phyloP scores from a whole-genome alignment of 2,329 filamentous ascomycete species.

The Alternaria longipes region DNA sequence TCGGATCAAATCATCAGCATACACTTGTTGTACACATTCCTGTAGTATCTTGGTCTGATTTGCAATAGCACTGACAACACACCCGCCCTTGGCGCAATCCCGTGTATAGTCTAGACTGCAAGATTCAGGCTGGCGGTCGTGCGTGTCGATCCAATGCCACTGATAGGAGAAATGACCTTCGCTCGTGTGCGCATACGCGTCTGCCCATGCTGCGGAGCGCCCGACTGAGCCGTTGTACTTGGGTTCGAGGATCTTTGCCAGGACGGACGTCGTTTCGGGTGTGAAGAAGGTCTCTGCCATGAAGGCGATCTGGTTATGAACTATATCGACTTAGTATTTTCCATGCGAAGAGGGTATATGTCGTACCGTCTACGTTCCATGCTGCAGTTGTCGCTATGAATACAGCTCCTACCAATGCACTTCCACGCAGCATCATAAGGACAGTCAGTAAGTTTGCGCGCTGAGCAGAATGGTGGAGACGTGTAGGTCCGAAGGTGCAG shows the following conservation, averaged over 20 bases:
- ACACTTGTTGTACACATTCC: slow-evolving; percentile 46
- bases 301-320: slow-evolving; percentile 55
- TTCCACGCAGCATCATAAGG: slow-evolving; percentile 1
- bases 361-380: slow-evolving; percentile 47
- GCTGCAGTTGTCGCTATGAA: slow-evolving; percentile 26
- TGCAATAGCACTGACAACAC: slow-evolving; percentile 54
- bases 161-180: slow-evolving; percentile 54
- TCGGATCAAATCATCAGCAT: slow-evolving; percentile 29
- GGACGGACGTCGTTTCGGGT: slow-evolving; percentile 41
- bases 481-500: neutral
- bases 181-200: slow-evolving; percentile 50
- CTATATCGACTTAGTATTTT: slow-evolving; percentile 27
- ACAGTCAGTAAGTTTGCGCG: neutral
- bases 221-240: slow-evolving; percentile 53
- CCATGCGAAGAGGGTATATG: neutral
- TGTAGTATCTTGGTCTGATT: slow-evolving; percentile 54
- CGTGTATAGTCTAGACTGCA: slow-evolving; percentile 50
- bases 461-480: neutral
- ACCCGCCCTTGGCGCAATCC: slow-evolving; percentile 52
- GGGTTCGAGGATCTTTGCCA: slow-evolving; percentile 51
- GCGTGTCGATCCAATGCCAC: slow-evolving; percentile 54
- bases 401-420: slow-evolving; percentile 15
- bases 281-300: slow-evolving; percentile 51
- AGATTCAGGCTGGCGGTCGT: slow-evolving; percentile 44
- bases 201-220: slow-evolving; percentile 52